A percentile compares a stretch with the other conserved stretches of the same genome.
Conservation (phyloP, 306 rosid genomes). For the Heteromeles arbutifolia region DNA sequence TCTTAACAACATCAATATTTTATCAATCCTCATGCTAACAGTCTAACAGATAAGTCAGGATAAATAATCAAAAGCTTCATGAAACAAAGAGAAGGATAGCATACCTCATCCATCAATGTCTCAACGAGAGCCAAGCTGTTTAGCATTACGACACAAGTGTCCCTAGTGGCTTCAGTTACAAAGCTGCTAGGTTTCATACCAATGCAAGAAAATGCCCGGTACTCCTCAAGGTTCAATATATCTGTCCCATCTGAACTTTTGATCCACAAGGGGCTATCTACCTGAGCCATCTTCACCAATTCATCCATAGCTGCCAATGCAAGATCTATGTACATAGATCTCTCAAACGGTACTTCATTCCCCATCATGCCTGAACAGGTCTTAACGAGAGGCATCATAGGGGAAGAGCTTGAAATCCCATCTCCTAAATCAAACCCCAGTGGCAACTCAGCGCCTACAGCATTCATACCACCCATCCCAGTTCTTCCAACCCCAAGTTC, state of each 20-base stretch:
- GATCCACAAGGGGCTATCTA: conserved; percentile 59
- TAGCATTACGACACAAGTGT: conserved; percentile 34
- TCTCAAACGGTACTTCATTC: conserved; percentile 34
- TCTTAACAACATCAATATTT: background rate
- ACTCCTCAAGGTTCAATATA: conserved; percentile 58
- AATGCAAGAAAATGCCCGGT: conserved; percentile 38
- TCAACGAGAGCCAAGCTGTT: conserved; percentile 55
- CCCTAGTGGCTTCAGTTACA: conserved; percentile 64
- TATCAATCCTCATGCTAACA: background rate
- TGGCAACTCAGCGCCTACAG: conserved; percentile 27
- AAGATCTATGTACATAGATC: conserved; percentile 41
- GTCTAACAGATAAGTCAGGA: background rate
- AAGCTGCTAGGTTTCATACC: conserved; percentile 34
- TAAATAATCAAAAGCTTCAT: background rate
- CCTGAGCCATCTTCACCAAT: conserved; percentile 56
- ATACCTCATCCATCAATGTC: conserved; percentile 63
- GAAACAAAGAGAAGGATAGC: conserved; percentile 11
- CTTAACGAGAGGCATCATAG: conserved; percentile 27
- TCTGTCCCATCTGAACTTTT: conserved; percentile 49
- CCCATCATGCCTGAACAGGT: conserved; percentile 33
- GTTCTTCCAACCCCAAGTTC: conserved; percentile 69
- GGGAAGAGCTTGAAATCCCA: conserved; percentile 26
- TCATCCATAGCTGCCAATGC: conserved; percentile 81
- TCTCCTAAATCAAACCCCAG: conserved; percentile 64
- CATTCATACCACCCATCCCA: conserved; percentile 39